Evolutionary conservation across 805 yeast genomes (phyloP).

Genomic region (Ogataea populi-albae): DNA sequence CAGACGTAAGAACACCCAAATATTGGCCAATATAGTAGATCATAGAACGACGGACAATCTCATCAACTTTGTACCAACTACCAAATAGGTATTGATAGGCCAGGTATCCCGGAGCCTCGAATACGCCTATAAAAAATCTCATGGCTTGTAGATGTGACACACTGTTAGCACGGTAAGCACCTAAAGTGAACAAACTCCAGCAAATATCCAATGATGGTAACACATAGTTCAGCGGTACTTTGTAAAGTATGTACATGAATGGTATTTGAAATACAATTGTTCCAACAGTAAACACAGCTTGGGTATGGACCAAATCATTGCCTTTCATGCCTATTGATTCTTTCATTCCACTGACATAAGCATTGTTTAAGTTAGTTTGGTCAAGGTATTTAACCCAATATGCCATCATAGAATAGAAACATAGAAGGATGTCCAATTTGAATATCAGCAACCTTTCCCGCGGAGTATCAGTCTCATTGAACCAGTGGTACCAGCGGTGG

Average conservation of each 20-base stretch:
- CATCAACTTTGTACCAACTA: slow-evolving; percentile 52
- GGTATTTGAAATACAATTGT: slow-evolving; percentile 61
- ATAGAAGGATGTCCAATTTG: slow-evolving; percentile 53
- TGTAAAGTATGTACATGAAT: slow-evolving; percentile 52
- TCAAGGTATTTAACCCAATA: slow-evolving; percentile 71
- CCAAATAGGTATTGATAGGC: slow-evolving; percentile 59
- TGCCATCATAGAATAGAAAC: slow-evolving; percentile 52
- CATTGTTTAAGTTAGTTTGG: slow-evolving; percentile 52
- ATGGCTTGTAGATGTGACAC: slow-evolving; percentile 54
- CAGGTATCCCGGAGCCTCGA: slow-evolving; percentile 64
- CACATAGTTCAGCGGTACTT: slow-evolving; percentile 51
- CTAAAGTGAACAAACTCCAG: slow-evolving; percentile 65
- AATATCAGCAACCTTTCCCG: slow-evolving; percentile 43
- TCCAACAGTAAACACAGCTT: slow-evolving; percentile 38
- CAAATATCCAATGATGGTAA: slow-evolving; percentile 56
- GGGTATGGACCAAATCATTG: slow-evolving; percentile 26
- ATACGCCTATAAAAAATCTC: slow-evolving; percentile 62
- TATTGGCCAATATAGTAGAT: slow-evolving; percentile 61
- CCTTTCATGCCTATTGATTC: slow-evolving; percentile 37
- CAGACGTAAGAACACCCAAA: slow-evolving; percentile 54
- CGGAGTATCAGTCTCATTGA: slow-evolving; percentile 44
- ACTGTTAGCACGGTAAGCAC: slow-evolving; percentile 47
- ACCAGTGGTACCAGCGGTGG: slow-evolving; percentile 55
- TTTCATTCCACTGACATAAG: slow-evolving; percentile 66
- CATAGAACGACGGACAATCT: slow-evolving; percentile 59